Evolutionary conservation across 164 flowering plant genomes (phyloP).

Genomic region (Vitis rotundifolia): DNA sequence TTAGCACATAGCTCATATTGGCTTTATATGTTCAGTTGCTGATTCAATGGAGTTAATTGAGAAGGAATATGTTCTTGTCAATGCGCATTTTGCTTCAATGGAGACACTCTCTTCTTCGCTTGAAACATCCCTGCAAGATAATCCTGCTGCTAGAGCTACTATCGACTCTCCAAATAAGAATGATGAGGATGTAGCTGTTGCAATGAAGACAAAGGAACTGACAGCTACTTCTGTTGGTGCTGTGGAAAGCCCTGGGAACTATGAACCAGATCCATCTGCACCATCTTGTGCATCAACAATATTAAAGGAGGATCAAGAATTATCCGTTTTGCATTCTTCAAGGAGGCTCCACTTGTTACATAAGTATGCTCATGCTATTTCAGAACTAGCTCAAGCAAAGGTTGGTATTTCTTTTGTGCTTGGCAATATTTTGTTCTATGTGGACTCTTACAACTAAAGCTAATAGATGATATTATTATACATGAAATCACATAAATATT

Average conservation of each 20-base stretch:
- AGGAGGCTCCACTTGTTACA: constrained; percentile 37
- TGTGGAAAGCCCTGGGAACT: constrained; percentile 15
- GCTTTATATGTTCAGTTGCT: constrained; percentile 32
- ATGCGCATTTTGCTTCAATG: constrained; percentile 39
- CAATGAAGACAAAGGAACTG: constrained; percentile 17
- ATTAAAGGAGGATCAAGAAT: constrained; percentile 29
- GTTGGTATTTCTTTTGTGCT: constrained; percentile 16
- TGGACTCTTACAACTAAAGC: not conserved
- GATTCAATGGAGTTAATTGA: constrained; percentile 55
- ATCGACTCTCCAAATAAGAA: constrained; percentile 14
- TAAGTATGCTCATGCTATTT: constrained; percentile 39
- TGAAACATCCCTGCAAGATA: constrained; percentile 38
- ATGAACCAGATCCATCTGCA: constrained; percentile 18
- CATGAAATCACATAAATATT: too few relatives aligned
- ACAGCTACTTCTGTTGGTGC: constrained; percentile 17
- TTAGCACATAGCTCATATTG: not conserved
- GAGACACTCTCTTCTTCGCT: constrained; percentile 36
- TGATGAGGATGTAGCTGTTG: constrained; percentile 18
- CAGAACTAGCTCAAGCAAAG: constrained; percentile 47
- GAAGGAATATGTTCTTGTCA: constrained; percentile 60
- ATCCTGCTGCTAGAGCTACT: constrained; percentile 15
- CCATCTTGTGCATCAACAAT: constrained; percentile 22
- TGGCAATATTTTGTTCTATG: not conserved
- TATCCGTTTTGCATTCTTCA: constrained; percentile 39
- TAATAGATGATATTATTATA: too few relatives aligned